Base-by-base conservation (phyloP, 1,284 basidiomycete genomes). In the Irpex sp. region DNA sequence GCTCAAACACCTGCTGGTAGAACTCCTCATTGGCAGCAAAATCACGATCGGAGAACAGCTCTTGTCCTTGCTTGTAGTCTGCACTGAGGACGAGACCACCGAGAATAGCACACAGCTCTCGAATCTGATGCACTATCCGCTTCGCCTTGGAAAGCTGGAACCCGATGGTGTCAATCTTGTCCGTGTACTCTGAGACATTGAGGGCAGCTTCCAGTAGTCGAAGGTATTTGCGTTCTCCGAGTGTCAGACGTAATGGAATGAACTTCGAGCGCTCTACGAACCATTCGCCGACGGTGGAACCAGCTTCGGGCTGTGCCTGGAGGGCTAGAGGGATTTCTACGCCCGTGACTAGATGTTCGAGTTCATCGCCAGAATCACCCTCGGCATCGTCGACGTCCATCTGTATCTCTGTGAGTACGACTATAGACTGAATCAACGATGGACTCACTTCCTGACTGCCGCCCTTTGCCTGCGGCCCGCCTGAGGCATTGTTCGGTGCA, bases 21-120 rank as follows among this genome's bases (percentile, higher is more conserved):
- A 92, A 93, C 4, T 85, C 83, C 33, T 82, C 83, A 67, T 93
- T 92, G 3, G 82, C 78, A 64, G 86, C 77, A 69, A 92, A 93
- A 71, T 93, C 89, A 19, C 88, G 82, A 65, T 90, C 86, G 47
- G 82, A 74, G 71, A 93, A 92, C 21, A 93, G 79, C 64, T 91
- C 87, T 66, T 93, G 90, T n/a, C 90, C 91, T 65, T 83, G 81
- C 72, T 91, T 92, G 72, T 93, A 93, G 71, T 93, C 89, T 6
- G 89, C 88, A 6, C 88, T 85, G 7, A 93, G 77, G 19, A 92
- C 76, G 9, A 93, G 77, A 1, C 91, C 91, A 28, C 88, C 90
- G 74, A 93, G 81, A 67, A 93, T 91, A 1, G 91, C 87, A 67
- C 91, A 92, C 2, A 93, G 78, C 69, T 93, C 90, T 45, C 88